A percentile compares a stretch with the other conserved stretches of the same genome.
phyloP scores from a whole-genome alignment of 2,329 filamentous ascomycete genomes.

The Plectosphaerella plurivora region DNA sequence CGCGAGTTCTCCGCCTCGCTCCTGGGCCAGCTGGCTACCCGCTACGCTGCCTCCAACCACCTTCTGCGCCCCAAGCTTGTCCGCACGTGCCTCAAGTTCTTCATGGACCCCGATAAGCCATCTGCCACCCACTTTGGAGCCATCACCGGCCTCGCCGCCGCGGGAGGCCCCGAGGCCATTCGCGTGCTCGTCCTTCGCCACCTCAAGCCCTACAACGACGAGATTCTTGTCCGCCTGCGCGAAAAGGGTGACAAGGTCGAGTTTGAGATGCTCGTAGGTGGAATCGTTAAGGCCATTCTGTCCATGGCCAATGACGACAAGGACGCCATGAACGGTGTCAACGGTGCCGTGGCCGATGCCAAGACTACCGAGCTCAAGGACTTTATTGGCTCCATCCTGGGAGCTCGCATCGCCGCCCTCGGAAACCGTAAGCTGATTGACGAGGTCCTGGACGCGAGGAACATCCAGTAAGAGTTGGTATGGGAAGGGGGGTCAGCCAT shows the following conservation, averaged over 20 bases:
- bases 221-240: slow-evolving; percentile 48
- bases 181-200: slow-evolving; percentile 53
- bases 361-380: slow-evolving; percentile 44
- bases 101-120: slow-evolving; percentile 81
- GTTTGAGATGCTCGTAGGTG: slow-evolving; percentile 51
- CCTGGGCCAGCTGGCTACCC: slow-evolving; percentile 71
- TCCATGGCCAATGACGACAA: slow-evolving; percentile 30
- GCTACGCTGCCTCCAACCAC: slow-evolving; percentile 76
- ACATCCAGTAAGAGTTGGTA: slow-evolving; percentile 38
- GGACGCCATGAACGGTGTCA: slow-evolving; percentile 9
- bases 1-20: slow-evolving; percentile 81
- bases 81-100: slow-evolving; percentile 87
- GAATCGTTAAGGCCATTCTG: slow-evolving; percentile 48
- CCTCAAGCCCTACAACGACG: slow-evolving; percentile 48
- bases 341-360: slow-evolving; percentile 20
- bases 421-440: slow-evolving; percentile 43
- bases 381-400: slow-evolving; percentile 51
- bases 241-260: slow-evolving; percentile 49
- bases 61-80: slow-evolving; percentile 84
- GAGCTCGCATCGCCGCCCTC: slow-evolving; percentile 39
- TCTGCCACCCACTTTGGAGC: slow-evolving; percentile 86
- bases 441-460: slow-evolving; percentile 50
- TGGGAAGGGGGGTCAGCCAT: slow-evolving; percentile 12
- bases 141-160: slow-evolving; percentile 71
- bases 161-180: slow-evolving; percentile 63